Base-by-base conservation (phyloP, 371 early-diverging fungal genomes). In the Apophysomyces trapeziformis region DNA sequence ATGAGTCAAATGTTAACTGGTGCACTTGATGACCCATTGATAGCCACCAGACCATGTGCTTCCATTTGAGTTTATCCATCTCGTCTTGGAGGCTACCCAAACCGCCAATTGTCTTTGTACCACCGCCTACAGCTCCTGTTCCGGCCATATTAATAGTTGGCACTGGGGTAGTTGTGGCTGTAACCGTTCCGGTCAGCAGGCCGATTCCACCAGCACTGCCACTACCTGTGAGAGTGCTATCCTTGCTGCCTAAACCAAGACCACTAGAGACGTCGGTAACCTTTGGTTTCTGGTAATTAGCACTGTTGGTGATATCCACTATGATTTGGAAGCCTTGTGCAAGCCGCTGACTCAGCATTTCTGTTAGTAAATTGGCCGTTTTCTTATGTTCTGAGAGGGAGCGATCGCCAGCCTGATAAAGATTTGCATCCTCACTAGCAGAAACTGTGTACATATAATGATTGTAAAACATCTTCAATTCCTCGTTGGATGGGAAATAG, bases 251-350 rank as follows among this genome's bases (percentile, higher is more conserved):
- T 7, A 50, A 50, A 4, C 54, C 54, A 4, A 50, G 54, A 4
- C 54, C 54, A 11, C 54, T 50, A 43, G 44, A 58, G 9, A 56
- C 68, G 38, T 68, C 64, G 35, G 50, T 71, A 4, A 65, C 54
- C 56, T 56, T 63, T 7, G 69, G 63, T 36, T 73, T 73, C 54
- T 66, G 70, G 36, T 72, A 61, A 38, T 61, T 67, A 12, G 78
- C 73, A 41, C 71, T 72, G 32, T 74, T 72, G 12, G 78, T 75
- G 46, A 68, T 75, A 56, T 82, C 83, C 1, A 92, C 87, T 64
- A 96, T 90, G 32, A 97, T 83, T 77, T 97, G 97, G 70, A 95
- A 98, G 7, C 97, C 98, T 75, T 98, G 97, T 12, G 94, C 88
- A 45, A 98, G 75, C 32, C 99, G 85, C 72, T 96, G 97, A 37